These are phyloP conservation scores for Mesotaenium endlicherianum DNA, from an alignment of 139 green algal species.

Conservation along the genomic window DNA sequence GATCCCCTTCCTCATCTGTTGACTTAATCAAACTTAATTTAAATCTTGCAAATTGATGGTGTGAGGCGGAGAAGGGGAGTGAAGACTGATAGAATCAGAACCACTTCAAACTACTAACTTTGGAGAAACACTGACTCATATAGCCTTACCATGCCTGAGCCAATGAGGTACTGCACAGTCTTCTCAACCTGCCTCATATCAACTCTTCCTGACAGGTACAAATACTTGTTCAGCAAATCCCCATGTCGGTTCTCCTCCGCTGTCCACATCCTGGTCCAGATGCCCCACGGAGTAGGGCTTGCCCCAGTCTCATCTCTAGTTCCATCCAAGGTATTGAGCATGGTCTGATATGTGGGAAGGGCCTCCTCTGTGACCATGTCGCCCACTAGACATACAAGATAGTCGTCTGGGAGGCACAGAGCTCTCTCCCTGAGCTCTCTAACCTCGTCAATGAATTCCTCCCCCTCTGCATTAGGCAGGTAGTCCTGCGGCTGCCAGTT, in stretches of 20 bases:
- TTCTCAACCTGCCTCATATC: constrained; percentile 74
- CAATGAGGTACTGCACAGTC: constrained; percentile 98
- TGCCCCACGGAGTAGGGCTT: constrained; percentile 75
- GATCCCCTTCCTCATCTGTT: not conserved
- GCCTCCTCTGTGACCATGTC: constrained; percentile 99
- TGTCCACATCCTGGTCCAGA: constrained; percentile 67
- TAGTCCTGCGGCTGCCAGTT: constrained; percentile 96
- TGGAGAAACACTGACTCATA: too few species aligned
- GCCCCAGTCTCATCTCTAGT: constrained; percentile 90
- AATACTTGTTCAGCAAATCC: constrained; percentile 97
- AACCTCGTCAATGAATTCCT: constrained; percentile 91
- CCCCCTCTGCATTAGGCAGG: constrained; percentile 79
- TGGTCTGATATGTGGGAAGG: constrained; percentile 99
- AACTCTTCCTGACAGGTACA: constrained; percentile 68
- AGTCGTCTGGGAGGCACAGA: constrained; percentile 85
- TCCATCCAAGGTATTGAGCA: constrained; percentile 99
- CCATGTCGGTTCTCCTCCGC: constrained; percentile 99
- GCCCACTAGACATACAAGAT: constrained; percentile 88
- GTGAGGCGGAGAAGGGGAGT: not conserved
- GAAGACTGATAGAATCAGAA: not conserved
- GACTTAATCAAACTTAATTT: not conserved
- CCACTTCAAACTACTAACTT: too few species aligned
- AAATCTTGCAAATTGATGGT: not conserved
- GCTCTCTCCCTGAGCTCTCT: constrained; percentile 78
- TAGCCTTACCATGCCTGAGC: constrained; percentile 81